Evolutionary conservation across 352 stramenopile genomes (phyloP).

Genomic region (Phytophthora meadii): DNA sequence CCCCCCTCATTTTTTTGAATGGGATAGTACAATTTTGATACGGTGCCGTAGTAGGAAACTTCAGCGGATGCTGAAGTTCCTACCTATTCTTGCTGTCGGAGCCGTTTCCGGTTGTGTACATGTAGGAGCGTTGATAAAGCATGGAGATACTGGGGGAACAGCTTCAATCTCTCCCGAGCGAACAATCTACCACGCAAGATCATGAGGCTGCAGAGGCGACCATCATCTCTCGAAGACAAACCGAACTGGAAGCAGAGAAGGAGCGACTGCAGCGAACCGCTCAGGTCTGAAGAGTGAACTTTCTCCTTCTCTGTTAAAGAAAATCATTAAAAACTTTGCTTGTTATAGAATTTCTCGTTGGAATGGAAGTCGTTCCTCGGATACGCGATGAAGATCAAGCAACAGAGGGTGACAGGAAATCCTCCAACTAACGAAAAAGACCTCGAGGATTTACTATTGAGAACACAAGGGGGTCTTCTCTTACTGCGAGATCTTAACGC

Average conservation of each 20-base stretch:
- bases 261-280: slow-evolving; percentile 41
- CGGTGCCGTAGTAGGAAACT: no score
- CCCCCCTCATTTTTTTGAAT: no score
- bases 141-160: slow-evolving; percentile 19
- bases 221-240: slow-evolving; percentile 24
- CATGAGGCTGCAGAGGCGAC: slow-evolving; percentile 20
- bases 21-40: no score
- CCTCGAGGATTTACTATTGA: slow-evolving; percentile 57
- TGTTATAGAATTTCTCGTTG: slow-evolving; percentile 54
- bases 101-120: slow-evolving; percentile 20
- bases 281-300: slow-evolving; percentile 34
- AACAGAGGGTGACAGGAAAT: slow-evolving; percentile 2
- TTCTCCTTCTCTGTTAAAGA: neutral
- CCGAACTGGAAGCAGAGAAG: slow-evolving; percentile 47
- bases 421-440: slow-evolving; percentile 20
- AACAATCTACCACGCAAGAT: slow-evolving; percentile 16
- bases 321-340: neutral
- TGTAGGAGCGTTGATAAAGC: slow-evolving; percentile 12
- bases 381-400: slow-evolving; percentile 60
- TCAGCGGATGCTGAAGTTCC: no score
- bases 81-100: slow-evolving; percentile 24
- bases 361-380: slow-evolving; percentile 69
- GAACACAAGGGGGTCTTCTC: slow-evolving; percentile 58
- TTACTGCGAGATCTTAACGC: slow-evolving; percentile 55
- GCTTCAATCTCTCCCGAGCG: slow-evolving; percentile 6